Percentiles rank a stretch among this genome's conserved stretches.
These are phyloP conservation scores for Flaveria trinervia DNA, from an alignment of 129 eudicot species.

Conservation along the genomic window DNA sequence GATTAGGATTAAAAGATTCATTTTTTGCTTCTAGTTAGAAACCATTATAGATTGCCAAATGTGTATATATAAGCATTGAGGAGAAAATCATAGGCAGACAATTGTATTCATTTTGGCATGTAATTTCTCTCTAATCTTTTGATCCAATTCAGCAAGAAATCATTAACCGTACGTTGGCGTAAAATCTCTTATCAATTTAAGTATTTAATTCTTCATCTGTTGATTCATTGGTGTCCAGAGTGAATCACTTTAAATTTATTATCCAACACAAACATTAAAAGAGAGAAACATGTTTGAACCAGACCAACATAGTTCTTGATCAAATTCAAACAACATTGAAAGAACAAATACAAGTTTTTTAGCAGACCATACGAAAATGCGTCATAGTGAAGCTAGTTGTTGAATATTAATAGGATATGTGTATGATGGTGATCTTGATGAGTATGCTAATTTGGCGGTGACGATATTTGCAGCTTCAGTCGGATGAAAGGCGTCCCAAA, in stretches of 20 bases:
- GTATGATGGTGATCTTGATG: conserved; percentile 38
- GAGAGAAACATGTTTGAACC: background rate
- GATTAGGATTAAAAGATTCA: too few relatives aligned
- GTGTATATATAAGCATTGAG: too few relatives aligned
- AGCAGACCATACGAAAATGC: background rate
- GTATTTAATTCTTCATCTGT: too few relatives aligned
- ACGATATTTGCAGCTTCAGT: conserved; percentile 77
- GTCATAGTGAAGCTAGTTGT: conserved; percentile 64
- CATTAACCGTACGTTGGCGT: too few relatives aligned
- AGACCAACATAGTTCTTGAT: conserved; percentile 15
- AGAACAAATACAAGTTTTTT: background rate
- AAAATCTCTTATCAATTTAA: too few relatives aligned
- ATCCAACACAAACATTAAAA: background rate
- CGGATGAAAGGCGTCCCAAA: conserved; percentile 99
- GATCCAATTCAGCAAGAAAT: too few relatives aligned
- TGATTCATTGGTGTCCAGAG: too few relatives aligned
- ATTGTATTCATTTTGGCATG: too few relatives aligned
- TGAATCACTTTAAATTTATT: background rate
- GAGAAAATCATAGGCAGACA: too few relatives aligned
- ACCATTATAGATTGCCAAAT: too few relatives aligned
- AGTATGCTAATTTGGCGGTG: conserved; percentile 59
- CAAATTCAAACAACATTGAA: conserved; percentile 8
- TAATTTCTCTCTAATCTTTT: too few relatives aligned
- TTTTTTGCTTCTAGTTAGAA: too few relatives aligned
- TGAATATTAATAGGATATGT: conserved; percentile 78